Evolutionary conservation across 768 basidiomycete species (phyloP).

Genomic region (Tulasnella sp.): DNA sequence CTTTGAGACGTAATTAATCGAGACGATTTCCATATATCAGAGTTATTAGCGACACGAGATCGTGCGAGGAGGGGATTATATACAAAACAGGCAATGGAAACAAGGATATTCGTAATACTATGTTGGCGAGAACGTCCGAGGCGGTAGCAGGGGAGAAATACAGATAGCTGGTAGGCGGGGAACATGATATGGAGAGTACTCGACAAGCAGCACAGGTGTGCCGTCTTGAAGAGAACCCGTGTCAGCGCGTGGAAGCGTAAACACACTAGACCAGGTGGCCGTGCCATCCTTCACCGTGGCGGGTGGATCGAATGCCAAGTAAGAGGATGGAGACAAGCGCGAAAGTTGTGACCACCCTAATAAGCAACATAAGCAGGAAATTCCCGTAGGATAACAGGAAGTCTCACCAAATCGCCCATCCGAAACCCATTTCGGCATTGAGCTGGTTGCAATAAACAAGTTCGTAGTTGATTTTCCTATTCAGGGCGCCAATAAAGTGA

Average conservation of each 20-base stretch:
- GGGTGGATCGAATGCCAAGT: constrained; percentile 46
- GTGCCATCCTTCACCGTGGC: constrained; percentile 54
- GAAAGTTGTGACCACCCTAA: constrained; percentile 54
- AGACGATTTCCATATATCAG: too few relatives aligned
- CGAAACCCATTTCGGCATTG: constrained; percentile 51
- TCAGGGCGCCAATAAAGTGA: constrained; percentile 17
- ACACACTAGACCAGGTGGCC: constrained; percentile 37
- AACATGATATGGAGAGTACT: too few relatives aligned
- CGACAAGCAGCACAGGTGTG: background rate
- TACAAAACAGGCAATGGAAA: too few relatives aligned
- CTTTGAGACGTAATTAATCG: background rate
- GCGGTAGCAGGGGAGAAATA: too few relatives aligned
- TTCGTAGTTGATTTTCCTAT: constrained; percentile 32
- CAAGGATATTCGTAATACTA: too few relatives aligned
- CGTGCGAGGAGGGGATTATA: too few relatives aligned
- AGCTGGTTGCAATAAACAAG: constrained; percentile 58
- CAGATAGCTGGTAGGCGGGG: too few relatives aligned
- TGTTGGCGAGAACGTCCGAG: too few relatives aligned
- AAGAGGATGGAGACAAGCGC: constrained; percentile 45
- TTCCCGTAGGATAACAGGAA: background rate
- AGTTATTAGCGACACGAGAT: too few relatives aligned
- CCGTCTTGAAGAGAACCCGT: background rate
- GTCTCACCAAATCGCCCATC: constrained; percentile 62
- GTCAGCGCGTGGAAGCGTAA: background rate
- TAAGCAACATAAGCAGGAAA: background rate